Conservation (phyloP, 306 rosid species). For the Prunus salicina region DNA sequence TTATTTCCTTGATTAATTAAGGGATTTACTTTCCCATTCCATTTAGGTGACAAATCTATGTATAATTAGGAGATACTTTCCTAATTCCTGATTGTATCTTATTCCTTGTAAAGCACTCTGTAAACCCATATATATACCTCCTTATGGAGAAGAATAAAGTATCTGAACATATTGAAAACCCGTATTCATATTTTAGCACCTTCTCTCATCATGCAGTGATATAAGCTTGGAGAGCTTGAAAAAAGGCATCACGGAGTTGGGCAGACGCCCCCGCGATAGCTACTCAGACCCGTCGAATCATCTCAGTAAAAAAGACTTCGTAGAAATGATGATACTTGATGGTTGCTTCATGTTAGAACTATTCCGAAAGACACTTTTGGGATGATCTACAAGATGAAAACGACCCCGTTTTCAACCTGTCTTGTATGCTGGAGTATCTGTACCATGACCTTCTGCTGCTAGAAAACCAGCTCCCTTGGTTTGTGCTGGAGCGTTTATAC, state of each 20-base stretch:
- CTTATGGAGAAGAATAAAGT: no score
- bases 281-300: background rate
- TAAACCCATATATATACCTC: no score
- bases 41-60: no score
- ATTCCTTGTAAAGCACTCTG: no score
- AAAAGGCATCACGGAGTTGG: no score
- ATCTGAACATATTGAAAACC: no score
- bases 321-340: constrained; percentile 20
- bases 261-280: background rate
- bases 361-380: background rate
- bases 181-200: no score
- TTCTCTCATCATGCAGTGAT: background rate
- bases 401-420: constrained; percentile 17
- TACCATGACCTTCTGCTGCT: constrained; percentile 16
- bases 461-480: constrained; percentile 25
- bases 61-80: no score
- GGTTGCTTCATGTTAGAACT: constrained; percentile 27
- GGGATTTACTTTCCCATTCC: no score
- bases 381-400: fast-evolving
- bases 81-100: no score
- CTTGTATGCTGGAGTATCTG: constrained; percentile 7
- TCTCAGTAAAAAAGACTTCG: background rate
- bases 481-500: constrained; percentile 8
- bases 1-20: no score
- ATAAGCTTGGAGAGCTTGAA: background rate